These are phyloP conservation scores for Pythium myriotylum DNA, from an alignment of 352 stramenopile genomes.

Conservation along the genomic window DNA sequence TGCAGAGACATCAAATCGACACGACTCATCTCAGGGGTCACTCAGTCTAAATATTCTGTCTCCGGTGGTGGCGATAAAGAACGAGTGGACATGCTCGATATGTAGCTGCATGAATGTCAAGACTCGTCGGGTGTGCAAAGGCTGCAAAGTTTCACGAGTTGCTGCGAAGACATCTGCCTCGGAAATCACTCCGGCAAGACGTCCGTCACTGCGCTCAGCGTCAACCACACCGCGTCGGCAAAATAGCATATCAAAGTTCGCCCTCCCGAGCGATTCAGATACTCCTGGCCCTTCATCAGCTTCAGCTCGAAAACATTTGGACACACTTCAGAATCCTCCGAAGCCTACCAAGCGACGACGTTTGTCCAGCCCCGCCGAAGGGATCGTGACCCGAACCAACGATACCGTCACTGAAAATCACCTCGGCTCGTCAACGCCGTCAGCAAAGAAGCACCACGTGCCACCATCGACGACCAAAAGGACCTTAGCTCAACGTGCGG, in stretches of 20 bases:
- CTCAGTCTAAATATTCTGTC: constrained; percentile 12
- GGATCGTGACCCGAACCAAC: constrained; percentile 11
- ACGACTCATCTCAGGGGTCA: not conserved
- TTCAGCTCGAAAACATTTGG: not conserved
- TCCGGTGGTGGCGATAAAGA: constrained; percentile 13
- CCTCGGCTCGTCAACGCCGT: constrained; percentile 9
- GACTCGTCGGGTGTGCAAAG: constrained; percentile 46
- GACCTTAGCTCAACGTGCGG: constrained; percentile 30
- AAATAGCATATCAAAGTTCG: not conserved
- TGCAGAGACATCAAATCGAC: not conserved
- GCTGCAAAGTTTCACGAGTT: constrained; percentile 37
- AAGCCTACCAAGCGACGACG: constrained; percentile 12
- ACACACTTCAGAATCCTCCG: constrained; percentile 7
- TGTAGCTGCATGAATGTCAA: constrained; percentile 59
- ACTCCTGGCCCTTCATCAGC: not conserved
- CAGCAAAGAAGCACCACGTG: constrained; percentile 19
- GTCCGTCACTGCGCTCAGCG: not conserved
- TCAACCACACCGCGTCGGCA: constrained; percentile 11
- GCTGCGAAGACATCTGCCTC: constrained; percentile 24
- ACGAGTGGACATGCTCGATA: constrained; percentile 55
- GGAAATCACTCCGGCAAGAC: constrained; percentile 12
- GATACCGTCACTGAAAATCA: constrained; percentile 13
- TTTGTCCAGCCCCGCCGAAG: constrained; percentile 11
- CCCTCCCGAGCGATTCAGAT: not conserved
- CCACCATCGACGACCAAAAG: constrained; percentile 25